Evolutionary conservation across 371 early-diverging fungal species (phyloP).

Genomic region (Smittium mucronatum): DNA sequence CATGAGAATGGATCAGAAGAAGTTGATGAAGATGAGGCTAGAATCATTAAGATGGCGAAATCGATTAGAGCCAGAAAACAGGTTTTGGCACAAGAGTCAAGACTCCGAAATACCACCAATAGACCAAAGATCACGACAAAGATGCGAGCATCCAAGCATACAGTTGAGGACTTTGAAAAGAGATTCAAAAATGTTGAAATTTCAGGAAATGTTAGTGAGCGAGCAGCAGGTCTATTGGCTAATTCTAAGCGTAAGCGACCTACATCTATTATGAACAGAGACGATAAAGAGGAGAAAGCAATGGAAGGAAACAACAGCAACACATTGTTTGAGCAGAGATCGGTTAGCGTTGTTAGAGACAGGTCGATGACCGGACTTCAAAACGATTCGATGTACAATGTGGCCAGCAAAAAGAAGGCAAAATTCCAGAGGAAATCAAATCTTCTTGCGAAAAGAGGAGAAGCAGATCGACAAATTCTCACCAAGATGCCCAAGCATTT

Average conservation of each 20-base stretch:
- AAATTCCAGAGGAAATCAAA: conserved; percentile 54
- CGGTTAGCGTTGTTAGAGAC: conserved; percentile 36
- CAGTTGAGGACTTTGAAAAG: conserved; percentile 41
- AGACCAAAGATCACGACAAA: conserved; percentile 34
- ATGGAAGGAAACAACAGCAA: background rate
- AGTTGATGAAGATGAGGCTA: conserved; percentile 23
- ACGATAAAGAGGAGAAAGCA: background rate
- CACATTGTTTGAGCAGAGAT: conserved; percentile 33
- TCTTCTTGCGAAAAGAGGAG: conserved; percentile 75
- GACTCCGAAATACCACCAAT: conserved; percentile 55
- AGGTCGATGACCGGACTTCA: conserved; percentile 64
- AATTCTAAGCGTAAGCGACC: background rate
- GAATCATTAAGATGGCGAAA: conserved; percentile 58
- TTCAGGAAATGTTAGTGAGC: background rate
- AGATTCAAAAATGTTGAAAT: conserved; percentile 49
- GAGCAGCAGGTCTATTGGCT: background rate
- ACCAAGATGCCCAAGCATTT: conserved; percentile 95
- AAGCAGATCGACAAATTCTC: conserved; percentile 78
- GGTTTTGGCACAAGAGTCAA: conserved; percentile 58
- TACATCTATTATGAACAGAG: background rate
- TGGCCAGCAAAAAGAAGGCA: conserved; percentile 55
- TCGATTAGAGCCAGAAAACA: conserved; percentile 76
- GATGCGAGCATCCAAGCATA: conserved; percentile 38
- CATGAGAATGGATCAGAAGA: conserved; percentile 41
- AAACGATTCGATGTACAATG: conserved; percentile 36